These are phyloP conservation scores for Phytophthora pinifolia DNA, from an alignment of 352 stramenopile genomes.

Conservation along the genomic window DNA sequence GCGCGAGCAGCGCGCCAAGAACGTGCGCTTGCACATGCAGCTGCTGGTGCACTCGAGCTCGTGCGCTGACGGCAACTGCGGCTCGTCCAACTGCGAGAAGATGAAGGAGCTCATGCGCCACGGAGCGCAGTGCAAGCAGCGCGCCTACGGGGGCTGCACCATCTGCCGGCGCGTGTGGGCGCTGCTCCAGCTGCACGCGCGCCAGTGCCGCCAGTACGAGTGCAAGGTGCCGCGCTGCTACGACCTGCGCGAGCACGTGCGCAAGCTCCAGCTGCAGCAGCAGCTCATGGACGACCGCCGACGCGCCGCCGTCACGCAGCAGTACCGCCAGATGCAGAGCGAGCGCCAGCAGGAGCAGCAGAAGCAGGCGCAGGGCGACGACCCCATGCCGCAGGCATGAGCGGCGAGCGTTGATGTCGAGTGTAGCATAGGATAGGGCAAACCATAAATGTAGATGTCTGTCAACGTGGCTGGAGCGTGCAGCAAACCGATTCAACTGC, in stretches of 20 bases:
- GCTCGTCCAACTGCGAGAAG: slow-evolving; percentile 97
- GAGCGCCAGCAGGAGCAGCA: slow-evolving; percentile 42
- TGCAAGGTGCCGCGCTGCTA: slow-evolving; percentile 97
- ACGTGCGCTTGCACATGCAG: slow-evolving; percentile 98
- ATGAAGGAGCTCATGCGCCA: slow-evolving; percentile 99
- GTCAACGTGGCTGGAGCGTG: too few relatives aligned
- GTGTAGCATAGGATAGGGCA: slow-evolving; percentile 47
- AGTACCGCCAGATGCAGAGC: slow-evolving; percentile 84
- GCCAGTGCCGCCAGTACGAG: slow-evolving; percentile 93
- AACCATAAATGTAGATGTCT: slow-evolving; percentile 28
- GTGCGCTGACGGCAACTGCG: slow-evolving; percentile 92
- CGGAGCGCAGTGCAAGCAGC: slow-evolving; percentile 92
- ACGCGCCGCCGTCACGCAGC: slow-evolving; percentile 84
- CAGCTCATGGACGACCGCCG: slow-evolving; percentile 98
- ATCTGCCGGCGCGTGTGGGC: slow-evolving; percentile 97
- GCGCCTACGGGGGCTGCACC: slow-evolving; percentile 92
- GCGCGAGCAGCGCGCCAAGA: slow-evolving; percentile 91
- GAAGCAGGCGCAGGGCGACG: slow-evolving; percentile 34
- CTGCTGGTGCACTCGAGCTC: slow-evolving; percentile 96
- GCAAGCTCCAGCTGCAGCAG: slow-evolving; percentile 96
- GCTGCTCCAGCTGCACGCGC: slow-evolving; percentile 96
- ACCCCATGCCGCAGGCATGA: slow-evolving; percentile 42
- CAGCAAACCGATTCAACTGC: too few relatives aligned
- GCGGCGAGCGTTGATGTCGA: slow-evolving; percentile 22
- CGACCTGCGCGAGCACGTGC: slow-evolving; percentile 94